phyloP scores from a whole-genome alignment of 2,329 filamentous ascomycete species.

The Emmonsia crescens region DNA sequence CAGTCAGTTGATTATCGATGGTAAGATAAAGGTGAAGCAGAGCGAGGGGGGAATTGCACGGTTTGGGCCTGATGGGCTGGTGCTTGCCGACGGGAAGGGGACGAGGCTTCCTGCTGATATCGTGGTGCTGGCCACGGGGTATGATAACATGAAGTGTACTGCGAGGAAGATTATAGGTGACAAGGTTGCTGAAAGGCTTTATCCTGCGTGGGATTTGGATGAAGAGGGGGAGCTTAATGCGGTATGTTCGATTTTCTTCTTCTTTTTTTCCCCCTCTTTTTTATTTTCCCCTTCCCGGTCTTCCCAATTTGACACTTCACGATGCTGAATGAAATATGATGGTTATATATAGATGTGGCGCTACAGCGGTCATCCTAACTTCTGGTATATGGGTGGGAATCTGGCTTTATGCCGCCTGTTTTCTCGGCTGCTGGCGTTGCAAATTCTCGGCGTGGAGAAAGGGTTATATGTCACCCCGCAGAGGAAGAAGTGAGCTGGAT shows the following conservation, averaged over 20 bases:
- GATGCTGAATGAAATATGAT: not conserved
- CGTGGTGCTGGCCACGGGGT: slow-evolving; percentile 53
- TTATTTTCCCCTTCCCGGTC: no score
- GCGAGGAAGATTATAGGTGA: slow-evolving; percentile 53
- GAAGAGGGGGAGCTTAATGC: slow-evolving; percentile 44
- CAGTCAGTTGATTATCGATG: slow-evolving; percentile 44
- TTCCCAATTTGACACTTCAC: no score
- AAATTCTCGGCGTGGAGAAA: slow-evolving; percentile 38
- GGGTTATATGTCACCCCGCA: slow-evolving; percentile 20
- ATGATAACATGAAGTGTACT: slow-evolving; percentile 57
- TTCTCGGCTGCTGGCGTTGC: slow-evolving; percentile 42
- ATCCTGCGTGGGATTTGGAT: slow-evolving; percentile 52
- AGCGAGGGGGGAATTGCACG: slow-evolving; percentile 43
- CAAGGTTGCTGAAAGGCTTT: slow-evolving; percentile 46
- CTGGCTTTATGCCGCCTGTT: slow-evolving; percentile 52
- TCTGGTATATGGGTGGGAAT: slow-evolving; percentile 59
- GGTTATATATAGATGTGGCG: slow-evolving; percentile 36
- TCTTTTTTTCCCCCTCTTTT: not conserved
- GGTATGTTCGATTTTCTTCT: slow-evolving; percentile 15
- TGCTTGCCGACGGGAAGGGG: slow-evolving; percentile 45
- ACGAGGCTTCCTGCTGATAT: slow-evolving; percentile 48
- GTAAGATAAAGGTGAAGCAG: slow-evolving; percentile 52
- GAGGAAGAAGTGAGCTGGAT: not conserved
- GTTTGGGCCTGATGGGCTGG: slow-evolving; percentile 38
- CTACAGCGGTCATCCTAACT: slow-evolving; percentile 49